Evolutionary conservation across 177 flowering plant species (phyloP), one percentile per base, ranked within the genome.

Genomic region (Telopea speciosissima): DNA sequence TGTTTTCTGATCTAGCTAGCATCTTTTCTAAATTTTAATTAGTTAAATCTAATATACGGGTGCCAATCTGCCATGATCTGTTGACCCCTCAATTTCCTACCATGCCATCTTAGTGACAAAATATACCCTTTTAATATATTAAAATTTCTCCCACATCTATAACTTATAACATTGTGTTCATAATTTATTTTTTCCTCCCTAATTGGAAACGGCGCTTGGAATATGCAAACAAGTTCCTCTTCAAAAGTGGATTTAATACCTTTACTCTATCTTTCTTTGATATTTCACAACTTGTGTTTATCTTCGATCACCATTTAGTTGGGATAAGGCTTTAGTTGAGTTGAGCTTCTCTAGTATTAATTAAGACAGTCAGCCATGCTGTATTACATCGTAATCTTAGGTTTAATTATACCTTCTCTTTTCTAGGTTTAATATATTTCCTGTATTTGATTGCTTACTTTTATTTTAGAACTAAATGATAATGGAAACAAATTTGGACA

Each of bases 161-260:
- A 58, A 58, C 8, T 58, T 58, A 19, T 58, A 58, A 58, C 22
- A 4, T 58, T 19, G 61, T 19, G 14, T n/a, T 58, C 61, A 4
- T 21, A 1, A n/a, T 49, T 19, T 49, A 17, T 3, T 58, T n/a
- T n/a, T 7, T n/a, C 5, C 14, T n/a, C n/a, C 61, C 61, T 58
- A 16, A 19, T 16, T 58, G 10, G 14, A 58, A 7, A 58, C n/a
- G 61, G 5, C n/a, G 3, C 5, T 16, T 54, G 49, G 14, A 54
- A 14, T 58, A 21, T n/a, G 61, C 61, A 58, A 58, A 19, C 61
- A 58, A 58, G 61, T 12, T 49, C 40, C 61, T 58, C 70, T 56
- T 68, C 63, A 45, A 62, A 66, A 71, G 42, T 62, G 54, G 54
- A 49, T 13, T 36, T 49, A 49, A 49, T 49, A 49, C 54, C 54